A percentile compares a stretch with the other conserved stretches of the same genome.
These are phyloP conservation scores for Sonneratia caseolaris DNA, from an alignment of 345 rosid species.

Conservation along the genomic window DNA sequence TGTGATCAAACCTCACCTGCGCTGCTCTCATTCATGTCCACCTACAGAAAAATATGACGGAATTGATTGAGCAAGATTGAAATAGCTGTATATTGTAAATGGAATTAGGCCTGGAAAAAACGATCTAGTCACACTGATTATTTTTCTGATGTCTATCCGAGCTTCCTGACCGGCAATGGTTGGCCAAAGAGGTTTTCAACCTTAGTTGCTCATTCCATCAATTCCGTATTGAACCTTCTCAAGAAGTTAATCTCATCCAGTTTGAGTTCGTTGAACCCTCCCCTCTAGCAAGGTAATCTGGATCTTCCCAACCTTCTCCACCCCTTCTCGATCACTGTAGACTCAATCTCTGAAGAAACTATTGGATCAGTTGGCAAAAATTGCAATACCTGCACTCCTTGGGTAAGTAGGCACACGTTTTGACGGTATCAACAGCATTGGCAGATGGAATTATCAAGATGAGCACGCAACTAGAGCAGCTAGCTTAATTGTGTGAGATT, in stretches of 20 bases:
- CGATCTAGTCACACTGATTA: background rate
- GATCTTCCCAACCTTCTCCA: slow-evolving; percentile 46
- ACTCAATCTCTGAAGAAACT: background rate
- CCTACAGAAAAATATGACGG: background rate
- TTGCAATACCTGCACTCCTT: slow-evolving; percentile 76
- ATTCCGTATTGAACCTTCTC: too few relatives aligned
- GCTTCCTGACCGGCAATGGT: too few relatives aligned
- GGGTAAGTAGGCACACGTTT: slow-evolving; percentile 81
- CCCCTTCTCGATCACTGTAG: slow-evolving; percentile 10
- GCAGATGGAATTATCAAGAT: slow-evolving; percentile 73
- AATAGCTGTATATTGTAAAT: background rate
- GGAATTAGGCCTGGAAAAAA: background rate
- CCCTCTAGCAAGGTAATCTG: slow-evolving; percentile 18
- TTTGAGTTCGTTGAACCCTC: too few relatives aligned
- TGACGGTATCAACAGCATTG: slow-evolving; percentile 81
- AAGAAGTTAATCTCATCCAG: too few relatives aligned
- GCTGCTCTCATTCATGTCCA: background rate
- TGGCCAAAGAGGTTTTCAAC: too few relatives aligned
- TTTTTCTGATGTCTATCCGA: slow-evolving; percentile 23
- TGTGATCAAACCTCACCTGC: background rate
- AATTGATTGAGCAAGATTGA: background rate
- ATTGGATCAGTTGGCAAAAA: background rate
- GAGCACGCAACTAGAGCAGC: slow-evolving; percentile 48
- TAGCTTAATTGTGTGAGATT: slow-evolving; percentile 29
- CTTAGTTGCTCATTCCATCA: too few relatives aligned